Percentiles rank a stretch among this genome's conserved stretches.
Conservation (phyloP, 2,329 filamentous ascomycete species). For the Alternaria sp. region DNA sequence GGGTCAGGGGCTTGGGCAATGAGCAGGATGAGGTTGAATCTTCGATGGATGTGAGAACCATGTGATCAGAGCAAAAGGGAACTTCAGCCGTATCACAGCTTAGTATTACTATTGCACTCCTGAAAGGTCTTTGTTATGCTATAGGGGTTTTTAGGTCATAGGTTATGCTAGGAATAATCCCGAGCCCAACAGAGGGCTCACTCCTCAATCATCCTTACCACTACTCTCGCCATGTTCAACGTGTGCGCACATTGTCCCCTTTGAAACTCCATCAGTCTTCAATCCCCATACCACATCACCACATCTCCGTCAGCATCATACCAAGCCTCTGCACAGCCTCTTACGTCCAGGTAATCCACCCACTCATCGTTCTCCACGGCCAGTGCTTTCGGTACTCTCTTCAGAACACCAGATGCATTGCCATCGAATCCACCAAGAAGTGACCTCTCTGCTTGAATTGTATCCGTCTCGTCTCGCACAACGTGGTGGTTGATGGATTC, state of each 20-base stretch:
- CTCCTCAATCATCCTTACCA: background rate
- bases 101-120: background rate
- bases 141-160: background rate
- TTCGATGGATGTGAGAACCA: background rate
- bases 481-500: background rate
- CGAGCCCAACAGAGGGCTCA: background rate
- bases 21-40: background rate
- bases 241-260: background rate
- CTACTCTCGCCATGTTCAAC: background rate
- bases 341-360: conserved; percentile 37
- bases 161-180: background rate
- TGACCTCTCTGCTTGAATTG: conserved; percentile 1
- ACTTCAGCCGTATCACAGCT: background rate
- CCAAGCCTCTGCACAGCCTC: conserved; percentile 35
- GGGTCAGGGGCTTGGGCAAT: background rate
- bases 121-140: background rate
- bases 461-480: background rate
- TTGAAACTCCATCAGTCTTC: background rate
- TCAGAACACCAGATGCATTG: conserved; percentile 18
- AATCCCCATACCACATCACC: conserved; percentile 15
- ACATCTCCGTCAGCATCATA: conserved; percentile 40
- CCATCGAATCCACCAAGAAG: conserved; percentile 31
- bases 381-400: conserved; percentile 29
- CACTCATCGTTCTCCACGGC: conserved; percentile 38
- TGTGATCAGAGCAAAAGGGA: background rate